phyloP scores from a whole-genome alignment of 2,329 filamentous ascomycete genomes.

The Paracorniculantispora psalliotae region DNA sequence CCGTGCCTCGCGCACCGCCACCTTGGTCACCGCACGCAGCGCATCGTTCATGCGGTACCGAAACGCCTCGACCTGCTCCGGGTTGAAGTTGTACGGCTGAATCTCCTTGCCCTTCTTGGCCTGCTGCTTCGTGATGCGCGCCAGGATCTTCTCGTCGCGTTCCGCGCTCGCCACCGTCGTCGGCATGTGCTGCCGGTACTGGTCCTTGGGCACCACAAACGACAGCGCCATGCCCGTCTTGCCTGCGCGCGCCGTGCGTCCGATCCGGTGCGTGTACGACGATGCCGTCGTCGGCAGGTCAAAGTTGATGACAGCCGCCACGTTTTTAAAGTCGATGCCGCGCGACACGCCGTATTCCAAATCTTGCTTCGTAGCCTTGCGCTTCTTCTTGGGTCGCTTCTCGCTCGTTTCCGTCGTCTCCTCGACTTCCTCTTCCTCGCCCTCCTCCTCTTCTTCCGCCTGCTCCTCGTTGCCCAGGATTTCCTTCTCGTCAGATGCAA shows the following conservation, averaged over 20 bases:
- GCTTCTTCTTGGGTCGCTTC: slow-evolving; percentile 50
- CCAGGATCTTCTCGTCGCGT: slow-evolving; percentile 79
- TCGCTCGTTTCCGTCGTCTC: slow-evolving; percentile 23
- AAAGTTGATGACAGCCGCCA: slow-evolving; percentile 93
- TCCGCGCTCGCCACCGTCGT: slow-evolving; percentile 71
- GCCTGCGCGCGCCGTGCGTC: slow-evolving; percentile 84
- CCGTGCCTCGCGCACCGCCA: slow-evolving; percentile 84
- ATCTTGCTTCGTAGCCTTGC: slow-evolving; percentile 60
- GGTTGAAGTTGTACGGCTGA: slow-evolving; percentile 90
- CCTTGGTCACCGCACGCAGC: slow-evolving; percentile 79
- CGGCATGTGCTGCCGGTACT: slow-evolving; percentile 84
- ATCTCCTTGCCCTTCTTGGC: slow-evolving; percentile 72
- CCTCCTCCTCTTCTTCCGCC: slow-evolving; percentile 34
- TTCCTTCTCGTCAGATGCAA: slow-evolving; percentile 83
- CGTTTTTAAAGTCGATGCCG: slow-evolving; percentile 91
- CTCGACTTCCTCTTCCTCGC: slow-evolving; percentile 36
- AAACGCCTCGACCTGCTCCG: slow-evolving; percentile 89
- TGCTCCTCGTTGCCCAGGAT: slow-evolving; percentile 63
- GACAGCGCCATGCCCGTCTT: slow-evolving; percentile 94
- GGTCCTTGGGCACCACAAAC: slow-evolving; percentile 78
- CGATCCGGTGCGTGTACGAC: slow-evolving; percentile 96
- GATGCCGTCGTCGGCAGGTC: slow-evolving; percentile 84
- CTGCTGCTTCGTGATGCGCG: slow-evolving; percentile 75
- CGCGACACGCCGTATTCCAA: slow-evolving; percentile 93
- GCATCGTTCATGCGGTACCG: slow-evolving; percentile 93